Evolutionary conservation across 2,329 filamentous ascomycete species (phyloP), one percentile per base, ranked within the genome.

Genomic region (Aciculosporium take): DNA sequence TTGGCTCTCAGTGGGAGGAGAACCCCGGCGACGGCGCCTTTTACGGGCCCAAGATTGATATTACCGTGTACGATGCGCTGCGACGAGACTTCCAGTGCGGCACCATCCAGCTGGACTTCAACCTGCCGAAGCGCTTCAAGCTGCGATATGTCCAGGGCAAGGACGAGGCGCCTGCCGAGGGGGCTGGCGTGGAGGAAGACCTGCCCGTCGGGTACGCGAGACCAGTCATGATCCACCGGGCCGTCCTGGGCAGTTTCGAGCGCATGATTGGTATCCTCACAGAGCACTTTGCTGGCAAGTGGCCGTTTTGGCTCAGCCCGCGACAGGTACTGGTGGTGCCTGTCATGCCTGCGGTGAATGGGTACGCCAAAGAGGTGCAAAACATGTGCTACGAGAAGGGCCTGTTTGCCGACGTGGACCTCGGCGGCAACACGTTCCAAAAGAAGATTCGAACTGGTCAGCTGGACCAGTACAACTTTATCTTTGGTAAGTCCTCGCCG

Each of bases 31-130:
- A 98, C 53, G 91, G 91, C 57, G 91, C 91, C 40, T 98, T 96
- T 66, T 98, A 98, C 61, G 91, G 91, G 2, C 91, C 91, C 39
- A 98, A 98, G 75, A 94, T 96, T 53, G 91, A 98, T 54, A 91
- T 98, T 56, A 93, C 85, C 46, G 88, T 98, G 55, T 81, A 79
- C 39, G 89, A 95, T 62, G 85, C 85, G 35, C 69, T 95, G 50
- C 78, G 79, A 62, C 76, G 88, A 58, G 84, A 62, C 41, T 57
- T 59, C 47, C 60, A 64, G 52, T 63, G 60, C 47, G 61, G 89
- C 52, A 96, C 89, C 10, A 94, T 96, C 51, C 89, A 96, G 65
- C 83, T 94, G 57, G 87, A 87, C 61, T 95, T 95, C 64, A 83
- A 84, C 55, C 74, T 95, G 44, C 61, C 61, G 25, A 53, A 54